phyloP scores from a whole-genome alignment of 148 eudicot genomes.

The Persicaria tinctoria region DNA sequence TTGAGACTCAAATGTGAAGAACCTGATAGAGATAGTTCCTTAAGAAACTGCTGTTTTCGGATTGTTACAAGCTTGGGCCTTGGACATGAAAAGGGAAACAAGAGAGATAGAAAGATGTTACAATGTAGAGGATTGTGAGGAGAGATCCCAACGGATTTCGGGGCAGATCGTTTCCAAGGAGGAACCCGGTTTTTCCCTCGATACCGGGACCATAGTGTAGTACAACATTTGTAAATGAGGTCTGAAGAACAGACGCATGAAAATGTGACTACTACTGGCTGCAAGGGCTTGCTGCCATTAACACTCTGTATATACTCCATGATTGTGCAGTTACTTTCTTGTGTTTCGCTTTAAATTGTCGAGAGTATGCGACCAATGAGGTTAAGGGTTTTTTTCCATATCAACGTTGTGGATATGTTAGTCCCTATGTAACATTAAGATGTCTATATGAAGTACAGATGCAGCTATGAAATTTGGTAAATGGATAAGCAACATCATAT shows the following conservation, averaged over 20 bases:
- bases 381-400: too few relatives aligned
- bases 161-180: neutral
- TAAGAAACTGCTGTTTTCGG: neutral
- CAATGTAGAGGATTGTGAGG: neutral
- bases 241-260: neutral
- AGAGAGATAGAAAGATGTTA: neutral
- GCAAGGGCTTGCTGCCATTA: slow-evolving; percentile 5
- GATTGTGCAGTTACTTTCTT: neutral
- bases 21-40: neutral
- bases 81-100: neutral
- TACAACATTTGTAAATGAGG: neutral
- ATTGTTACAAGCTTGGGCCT: neutral
- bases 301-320: neutral
- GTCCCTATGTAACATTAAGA: too few relatives aligned
- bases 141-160: too few relatives aligned
- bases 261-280: slow-evolving; percentile 6
- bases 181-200: neutral
- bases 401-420: too few relatives aligned
- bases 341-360: too few relatives aligned
- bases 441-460: too few relatives aligned
- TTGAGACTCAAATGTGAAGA: too few relatives aligned
- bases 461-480: too few relatives aligned
- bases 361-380: too few relatives aligned
- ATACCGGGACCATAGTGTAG: neutral
- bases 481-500: too few relatives aligned